These are phyloP conservation scores for Viola pubescens DNA, from an alignment of 441 rosid species.

Conservation along the genomic window DNA sequence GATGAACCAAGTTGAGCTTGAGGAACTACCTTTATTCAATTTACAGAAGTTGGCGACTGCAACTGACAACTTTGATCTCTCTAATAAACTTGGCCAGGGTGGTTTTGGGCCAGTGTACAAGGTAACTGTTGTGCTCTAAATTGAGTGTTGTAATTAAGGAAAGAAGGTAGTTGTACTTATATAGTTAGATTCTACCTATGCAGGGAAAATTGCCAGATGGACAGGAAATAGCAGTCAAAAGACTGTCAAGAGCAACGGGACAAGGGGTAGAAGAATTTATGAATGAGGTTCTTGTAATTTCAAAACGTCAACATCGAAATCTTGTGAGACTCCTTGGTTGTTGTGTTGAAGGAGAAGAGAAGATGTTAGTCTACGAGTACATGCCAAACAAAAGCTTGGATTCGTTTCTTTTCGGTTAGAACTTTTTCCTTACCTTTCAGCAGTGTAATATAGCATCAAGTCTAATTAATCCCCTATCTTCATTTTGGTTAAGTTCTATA, in stretches of 20 bases:
- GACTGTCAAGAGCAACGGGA: slow-evolving; percentile 23
- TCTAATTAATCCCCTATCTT: neutral
- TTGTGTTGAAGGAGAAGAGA: too few species aligned
- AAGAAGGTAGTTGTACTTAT: neutral
- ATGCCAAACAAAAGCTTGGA: too few species aligned
- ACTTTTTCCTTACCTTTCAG: too few species aligned
- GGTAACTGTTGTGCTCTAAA: slow-evolving; percentile 18
- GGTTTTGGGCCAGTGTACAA: slow-evolving; percentile 46
- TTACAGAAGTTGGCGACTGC: slow-evolving; percentile 25
- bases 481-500: neutral
- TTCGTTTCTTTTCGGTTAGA: slow-evolving; percentile 32
- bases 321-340: too few species aligned
- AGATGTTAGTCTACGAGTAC: too few species aligned
- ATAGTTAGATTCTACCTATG: neutral
- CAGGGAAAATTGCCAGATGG: slow-evolving; percentile 17
- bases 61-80: slow-evolving; percentile 26
- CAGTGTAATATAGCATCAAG: neutral
- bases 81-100: slow-evolving; percentile 48
- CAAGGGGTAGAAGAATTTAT: slow-evolving; percentile 30
- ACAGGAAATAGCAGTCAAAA: slow-evolving; percentile 29
- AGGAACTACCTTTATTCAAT: slow-evolving; percentile 25
- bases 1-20: slow-evolving; percentile 7
- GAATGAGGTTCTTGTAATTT: slow-evolving; percentile 43
- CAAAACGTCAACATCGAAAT: slow-evolving; percentile 48
- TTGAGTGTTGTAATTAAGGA: neutral